Conservation (phyloP, 2,329 filamentous ascomycete genomes). For the Endothia cerciana region DNA sequence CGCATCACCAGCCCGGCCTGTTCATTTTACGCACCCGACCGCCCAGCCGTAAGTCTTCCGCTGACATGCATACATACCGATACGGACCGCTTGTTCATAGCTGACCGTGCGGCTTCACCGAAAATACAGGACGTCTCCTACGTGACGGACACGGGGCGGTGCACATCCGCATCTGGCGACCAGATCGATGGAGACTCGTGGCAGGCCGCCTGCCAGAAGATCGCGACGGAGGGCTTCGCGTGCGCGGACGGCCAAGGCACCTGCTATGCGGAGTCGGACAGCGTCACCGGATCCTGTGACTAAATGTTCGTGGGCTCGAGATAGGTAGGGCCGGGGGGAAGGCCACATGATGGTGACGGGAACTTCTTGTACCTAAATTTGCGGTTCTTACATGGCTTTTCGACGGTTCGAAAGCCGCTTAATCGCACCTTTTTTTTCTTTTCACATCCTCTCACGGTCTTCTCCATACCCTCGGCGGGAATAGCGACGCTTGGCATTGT, state of each 20-base stretch:
- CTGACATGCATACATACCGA: neutral
- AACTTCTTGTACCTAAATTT: neutral
- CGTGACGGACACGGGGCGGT: slow-evolving; percentile 28
- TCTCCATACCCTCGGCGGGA: too few species aligned
- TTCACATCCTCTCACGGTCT: too few species aligned
- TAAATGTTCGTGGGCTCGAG: neutral
- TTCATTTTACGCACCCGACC: slow-evolving; percentile 27
- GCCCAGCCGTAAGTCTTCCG: slow-evolving; percentile 17
- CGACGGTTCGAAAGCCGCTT: too few species aligned
- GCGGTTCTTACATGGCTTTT: neutral
- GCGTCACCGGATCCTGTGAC: slow-evolving; percentile 26
- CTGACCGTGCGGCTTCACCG: neutral
- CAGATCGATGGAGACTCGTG: slow-evolving; percentile 31
- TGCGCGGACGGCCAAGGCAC: slow-evolving; percentile 33
- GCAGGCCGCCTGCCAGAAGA: slow-evolving; percentile 30
- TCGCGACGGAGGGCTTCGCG: slow-evolving; percentile 29
- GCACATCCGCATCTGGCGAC: slow-evolving; percentile 23
- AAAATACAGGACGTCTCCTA: slow-evolving; percentile 29
- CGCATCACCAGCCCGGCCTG: slow-evolving; percentile 33
- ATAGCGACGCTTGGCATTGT: too few species aligned
- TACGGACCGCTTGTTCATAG: neutral
- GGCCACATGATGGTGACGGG: neutral
- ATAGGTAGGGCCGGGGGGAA: neutral
- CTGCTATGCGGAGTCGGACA: slow-evolving; percentile 28
- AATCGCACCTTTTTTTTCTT: too few species aligned